Evolutionary conservation across 73 alveolate genomes (phyloP).

Genomic region (Symbiodinium pilosum): DNA sequence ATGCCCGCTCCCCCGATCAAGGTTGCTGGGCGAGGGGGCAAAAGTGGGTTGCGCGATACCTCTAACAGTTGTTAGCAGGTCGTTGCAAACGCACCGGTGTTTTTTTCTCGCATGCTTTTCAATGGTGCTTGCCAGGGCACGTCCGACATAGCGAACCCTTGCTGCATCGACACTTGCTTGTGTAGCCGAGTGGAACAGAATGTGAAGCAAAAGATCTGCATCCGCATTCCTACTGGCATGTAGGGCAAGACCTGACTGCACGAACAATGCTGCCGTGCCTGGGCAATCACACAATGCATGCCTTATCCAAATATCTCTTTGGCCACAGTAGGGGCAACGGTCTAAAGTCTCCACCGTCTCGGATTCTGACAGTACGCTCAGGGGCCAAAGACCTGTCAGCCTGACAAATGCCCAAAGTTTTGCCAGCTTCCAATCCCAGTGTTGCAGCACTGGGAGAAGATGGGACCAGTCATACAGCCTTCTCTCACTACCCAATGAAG

Average conservation of each 20-base stretch:
- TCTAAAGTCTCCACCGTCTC: background rate
- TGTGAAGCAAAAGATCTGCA: background rate
- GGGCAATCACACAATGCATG: background rate
- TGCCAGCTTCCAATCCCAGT: background rate
- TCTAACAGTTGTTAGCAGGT: background rate
- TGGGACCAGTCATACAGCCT: background rate
- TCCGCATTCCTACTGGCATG: background rate
- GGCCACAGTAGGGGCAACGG: background rate
- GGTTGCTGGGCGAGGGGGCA: background rate
- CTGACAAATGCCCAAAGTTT: background rate
- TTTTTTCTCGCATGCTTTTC: background rate
- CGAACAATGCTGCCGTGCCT: background rate
- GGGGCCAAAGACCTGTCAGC: background rate
- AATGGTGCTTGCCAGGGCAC: background rate
- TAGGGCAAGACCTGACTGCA: background rate
- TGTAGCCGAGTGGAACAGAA: background rate
- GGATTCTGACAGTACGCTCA: background rate
- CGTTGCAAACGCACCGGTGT: background rate
- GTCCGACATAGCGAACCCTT: background rate
- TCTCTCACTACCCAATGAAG: background rate
- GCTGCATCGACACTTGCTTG: background rate
- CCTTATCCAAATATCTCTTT: background rate
- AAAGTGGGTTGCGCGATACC: background rate
- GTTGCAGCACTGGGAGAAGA: background rate
- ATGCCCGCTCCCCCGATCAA: background rate